Percentiles rank a stretch among this genome's conserved stretches.
Evolutionary conservation across 1,284 basidiomycete species (phyloP).

Genomic region (Ceratobasidium sp.): DNA sequence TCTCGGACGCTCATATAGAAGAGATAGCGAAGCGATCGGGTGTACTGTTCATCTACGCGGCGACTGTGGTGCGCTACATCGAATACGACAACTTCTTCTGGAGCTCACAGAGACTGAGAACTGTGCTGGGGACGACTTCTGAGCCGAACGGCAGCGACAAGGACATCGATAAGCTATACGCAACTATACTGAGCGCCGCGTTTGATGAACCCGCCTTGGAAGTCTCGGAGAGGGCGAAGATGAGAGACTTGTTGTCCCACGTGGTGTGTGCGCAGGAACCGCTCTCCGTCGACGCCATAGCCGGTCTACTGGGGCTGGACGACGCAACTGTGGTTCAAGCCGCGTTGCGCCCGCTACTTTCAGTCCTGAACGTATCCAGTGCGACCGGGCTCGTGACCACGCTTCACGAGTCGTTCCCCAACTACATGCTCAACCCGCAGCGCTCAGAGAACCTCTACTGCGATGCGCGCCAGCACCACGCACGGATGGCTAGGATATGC

Average conservation of each 20-base stretch:
- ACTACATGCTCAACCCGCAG: neutral
- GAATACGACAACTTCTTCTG: neutral
- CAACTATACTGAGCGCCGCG: neutral
- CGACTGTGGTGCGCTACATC: constrained; percentile 22
- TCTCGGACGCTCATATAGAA: neutral
- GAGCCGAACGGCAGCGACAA: neutral
- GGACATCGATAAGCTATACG: neutral
- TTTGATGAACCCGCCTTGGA: neutral
- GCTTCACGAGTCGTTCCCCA: constrained; percentile 9
- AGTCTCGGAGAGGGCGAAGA: neutral
- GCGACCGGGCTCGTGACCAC: neutral
- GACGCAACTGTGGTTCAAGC: neutral
- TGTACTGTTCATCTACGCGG: constrained; percentile 28
- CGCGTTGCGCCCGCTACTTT: neutral
- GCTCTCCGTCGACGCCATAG: neutral
- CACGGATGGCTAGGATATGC: neutral
- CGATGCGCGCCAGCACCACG: neutral
- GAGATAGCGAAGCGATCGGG: neutral
- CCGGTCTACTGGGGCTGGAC: neutral
- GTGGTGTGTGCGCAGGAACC: constrained; percentile 5
- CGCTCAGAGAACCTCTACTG: neutral
- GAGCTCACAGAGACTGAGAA: neutral
- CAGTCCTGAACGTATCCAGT: neutral
- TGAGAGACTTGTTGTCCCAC: neutral
- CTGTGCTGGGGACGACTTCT: neutral